phyloP scores from a whole-genome alignment of 2,329 filamentous ascomycete species.

The Claviceps arundinis region DNA sequence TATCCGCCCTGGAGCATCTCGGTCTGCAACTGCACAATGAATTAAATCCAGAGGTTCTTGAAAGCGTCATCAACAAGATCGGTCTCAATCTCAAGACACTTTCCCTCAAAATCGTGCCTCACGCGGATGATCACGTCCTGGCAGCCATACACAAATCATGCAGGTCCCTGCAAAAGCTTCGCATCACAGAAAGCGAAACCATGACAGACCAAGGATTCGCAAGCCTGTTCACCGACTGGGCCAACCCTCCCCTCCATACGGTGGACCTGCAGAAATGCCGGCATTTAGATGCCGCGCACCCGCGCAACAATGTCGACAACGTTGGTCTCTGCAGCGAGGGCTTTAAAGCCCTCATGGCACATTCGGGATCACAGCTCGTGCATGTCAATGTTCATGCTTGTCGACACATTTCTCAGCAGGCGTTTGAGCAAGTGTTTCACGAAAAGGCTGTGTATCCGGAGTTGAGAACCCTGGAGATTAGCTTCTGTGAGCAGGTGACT shows the following conservation, averaged over 20 bases:
- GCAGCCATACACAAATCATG: slow-evolving; percentile 59
- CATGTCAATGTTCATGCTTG: slow-evolving; percentile 71
- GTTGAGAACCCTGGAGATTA: slow-evolving; percentile 60
- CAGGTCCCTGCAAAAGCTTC: slow-evolving; percentile 56
- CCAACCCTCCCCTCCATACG: slow-evolving; percentile 55
- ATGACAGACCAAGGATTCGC: slow-evolving; percentile 66
- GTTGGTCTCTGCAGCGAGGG: slow-evolving; percentile 64
- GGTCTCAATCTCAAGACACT: slow-evolving; percentile 62
- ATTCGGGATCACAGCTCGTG: slow-evolving; percentile 56
- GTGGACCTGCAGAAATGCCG: slow-evolving; percentile 69
- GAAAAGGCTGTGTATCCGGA: slow-evolving; percentile 48
- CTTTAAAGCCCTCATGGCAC: slow-evolving; percentile 70
- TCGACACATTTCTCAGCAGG: slow-evolving; percentile 60
- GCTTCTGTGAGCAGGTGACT: slow-evolving; percentile 58
- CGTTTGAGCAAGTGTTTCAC: slow-evolving; percentile 64
- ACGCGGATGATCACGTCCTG: slow-evolving; percentile 57
- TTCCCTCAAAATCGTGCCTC: slow-evolving; percentile 56
- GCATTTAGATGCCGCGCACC: slow-evolving; percentile 57
- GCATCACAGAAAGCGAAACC: slow-evolving; percentile 62
- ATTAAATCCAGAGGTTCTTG: slow-evolving; percentile 43
- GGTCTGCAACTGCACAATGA: slow-evolving; percentile 53
- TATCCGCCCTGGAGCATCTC: slow-evolving; percentile 58
- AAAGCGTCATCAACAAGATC: slow-evolving; percentile 45
- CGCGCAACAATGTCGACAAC: slow-evolving; percentile 49
- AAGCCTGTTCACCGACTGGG: slow-evolving; percentile 62